Evolutionary conservation across 495 filamentous ascomycete genomes (phyloP).

Genomic region (Antarctomyces pellizariae): DNA sequence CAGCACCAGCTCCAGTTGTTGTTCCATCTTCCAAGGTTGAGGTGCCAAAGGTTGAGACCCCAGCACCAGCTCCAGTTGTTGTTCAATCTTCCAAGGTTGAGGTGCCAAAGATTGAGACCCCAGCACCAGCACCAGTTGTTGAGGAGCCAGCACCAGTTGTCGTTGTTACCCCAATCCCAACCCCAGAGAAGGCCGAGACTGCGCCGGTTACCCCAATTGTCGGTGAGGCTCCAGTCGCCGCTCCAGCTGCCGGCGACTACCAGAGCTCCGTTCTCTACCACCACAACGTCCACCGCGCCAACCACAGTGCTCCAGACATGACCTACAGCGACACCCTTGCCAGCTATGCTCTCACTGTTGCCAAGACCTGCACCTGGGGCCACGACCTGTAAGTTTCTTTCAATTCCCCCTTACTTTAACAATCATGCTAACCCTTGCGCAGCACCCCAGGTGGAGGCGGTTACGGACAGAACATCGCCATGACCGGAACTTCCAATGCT

Average conservation of each 20-base stretch:
- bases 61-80: conserved; percentile 5
- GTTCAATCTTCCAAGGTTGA: too few relatives aligned
- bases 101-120: conserved; percentile 1
- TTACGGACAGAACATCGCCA: conserved; percentile 74
- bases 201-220: conserved; percentile 1
- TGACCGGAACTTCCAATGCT: conserved; percentile 15
- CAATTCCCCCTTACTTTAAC: background rate
- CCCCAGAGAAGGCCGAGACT: conserved; percentile 4
- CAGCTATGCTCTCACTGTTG: conserved; percentile 27
- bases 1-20: conserved; percentile 3
- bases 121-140: conserved; percentile 1
- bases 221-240: conserved; percentile 5
- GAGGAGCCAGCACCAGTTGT: conserved; percentile 3
- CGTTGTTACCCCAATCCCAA: conserved; percentile 6
- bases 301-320: conserved; percentile 47
- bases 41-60: conserved; percentile 3
- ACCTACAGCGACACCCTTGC: conserved; percentile 38
- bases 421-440: conserved; percentile 1
- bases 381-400: conserved; percentile 52
- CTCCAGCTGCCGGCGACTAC: conserved; percentile 15
- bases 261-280: conserved; percentile 26
- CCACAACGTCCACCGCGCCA: conserved; percentile 73
- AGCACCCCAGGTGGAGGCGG: conserved; percentile 18
- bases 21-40: conserved; percentile 7
- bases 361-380: conserved; percentile 36